Evolutionary conservation across 139 green algal species (phyloP).

Genomic region (Coccomyxa sp.): DNA sequence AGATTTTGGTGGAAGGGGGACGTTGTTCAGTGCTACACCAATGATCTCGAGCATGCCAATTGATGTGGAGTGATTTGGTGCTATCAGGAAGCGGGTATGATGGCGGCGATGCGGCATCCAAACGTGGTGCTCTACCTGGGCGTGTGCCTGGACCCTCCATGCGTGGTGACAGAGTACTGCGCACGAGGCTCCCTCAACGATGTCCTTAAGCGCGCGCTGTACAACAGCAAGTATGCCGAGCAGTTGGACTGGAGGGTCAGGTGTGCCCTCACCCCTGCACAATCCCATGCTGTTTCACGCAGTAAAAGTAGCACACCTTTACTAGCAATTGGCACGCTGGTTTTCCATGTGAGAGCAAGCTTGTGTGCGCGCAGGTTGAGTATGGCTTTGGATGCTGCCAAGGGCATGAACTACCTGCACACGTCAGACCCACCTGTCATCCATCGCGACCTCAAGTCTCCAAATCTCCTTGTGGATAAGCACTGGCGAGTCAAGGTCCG

Average conservation of each 20-base stretch:
- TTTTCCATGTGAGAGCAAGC: background rate
- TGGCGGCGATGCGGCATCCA: constrained; percentile 50
- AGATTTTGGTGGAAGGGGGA: too few relatives aligned
- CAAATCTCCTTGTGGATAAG: constrained; percentile 61
- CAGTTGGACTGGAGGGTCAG: constrained; percentile 48
- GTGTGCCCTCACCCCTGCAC: background rate
- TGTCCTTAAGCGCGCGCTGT: constrained; percentile 38
- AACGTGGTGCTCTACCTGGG: constrained; percentile 68
- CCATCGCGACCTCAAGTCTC: constrained; percentile 58
- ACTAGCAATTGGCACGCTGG: background rate
- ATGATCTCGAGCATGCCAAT: too few relatives aligned
- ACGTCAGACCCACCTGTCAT: constrained; percentile 48
- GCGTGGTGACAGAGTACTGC: constrained; percentile 60
- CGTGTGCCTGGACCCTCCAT: constrained; percentile 41
- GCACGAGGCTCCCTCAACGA: constrained; percentile 51
- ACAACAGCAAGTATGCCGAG: constrained; percentile 11
- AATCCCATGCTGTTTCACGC: background rate
- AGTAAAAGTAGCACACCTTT: background rate
- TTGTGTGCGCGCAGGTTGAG: constrained; percentile 5
- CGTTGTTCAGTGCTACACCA: too few relatives aligned
- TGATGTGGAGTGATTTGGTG: background rate
- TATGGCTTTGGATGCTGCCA: constrained; percentile 60
- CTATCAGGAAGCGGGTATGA: constrained; percentile 47
- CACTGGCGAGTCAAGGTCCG: constrained; percentile 54
- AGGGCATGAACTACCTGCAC: constrained; percentile 63